Conservation (phyloP, 768 basidiomycete genomes). For the Phanerochaete carnosa region DNA sequence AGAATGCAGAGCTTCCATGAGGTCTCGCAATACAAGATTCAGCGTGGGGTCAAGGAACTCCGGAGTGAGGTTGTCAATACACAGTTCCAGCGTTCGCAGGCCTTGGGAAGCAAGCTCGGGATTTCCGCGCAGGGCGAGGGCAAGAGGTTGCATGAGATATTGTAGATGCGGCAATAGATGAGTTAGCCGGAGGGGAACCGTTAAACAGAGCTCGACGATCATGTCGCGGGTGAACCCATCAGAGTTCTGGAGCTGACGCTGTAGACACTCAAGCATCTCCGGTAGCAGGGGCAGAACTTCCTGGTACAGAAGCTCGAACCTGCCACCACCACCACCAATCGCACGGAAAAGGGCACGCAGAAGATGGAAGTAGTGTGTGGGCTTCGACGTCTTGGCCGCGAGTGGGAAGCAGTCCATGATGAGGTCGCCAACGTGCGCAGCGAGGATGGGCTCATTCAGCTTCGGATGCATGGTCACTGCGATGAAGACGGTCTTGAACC, state of each 20-base stretch:
- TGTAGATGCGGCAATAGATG: constrained; percentile 93
- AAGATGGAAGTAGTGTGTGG: constrained; percentile 90
- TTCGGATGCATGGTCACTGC: constrained; percentile 74
- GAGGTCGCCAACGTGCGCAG: constrained; percentile 85
- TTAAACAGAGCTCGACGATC: constrained; percentile 95
- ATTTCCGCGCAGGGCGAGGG: constrained; percentile 82
- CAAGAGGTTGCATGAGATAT: constrained; percentile 95
- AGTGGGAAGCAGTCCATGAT: constrained; percentile 96
- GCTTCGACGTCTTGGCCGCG: constrained; percentile 87
- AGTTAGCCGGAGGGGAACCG: constrained; percentile 91
- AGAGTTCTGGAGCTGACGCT: constrained; percentile 83
- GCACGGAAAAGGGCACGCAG: constrained; percentile 90
- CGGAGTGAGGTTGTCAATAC: constrained; percentile 96
- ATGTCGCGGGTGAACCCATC: constrained; percentile 84
- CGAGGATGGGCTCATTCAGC: constrained; percentile 89
- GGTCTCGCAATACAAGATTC: constrained; percentile 84
- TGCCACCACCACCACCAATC: constrained; percentile 87
- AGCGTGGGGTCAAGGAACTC: constrained; percentile 98
- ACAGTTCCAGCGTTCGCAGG: constrained; percentile 93
- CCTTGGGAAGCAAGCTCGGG: constrained; percentile 94
- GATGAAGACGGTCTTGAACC: constrained; percentile 94
- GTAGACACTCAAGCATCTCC: constrained; percentile 94
- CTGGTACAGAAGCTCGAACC: constrained; percentile 92
- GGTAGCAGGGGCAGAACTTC: constrained; percentile 95
- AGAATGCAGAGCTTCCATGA: constrained; percentile 92